A percentile compares a stretch with the other conserved stretches of the same genome.
These are phyloP conservation scores for Pyricularia pennisetigena DNA, from an alignment of 2,329 filamentous ascomycete genomes.

Conservation along the genomic window DNA sequence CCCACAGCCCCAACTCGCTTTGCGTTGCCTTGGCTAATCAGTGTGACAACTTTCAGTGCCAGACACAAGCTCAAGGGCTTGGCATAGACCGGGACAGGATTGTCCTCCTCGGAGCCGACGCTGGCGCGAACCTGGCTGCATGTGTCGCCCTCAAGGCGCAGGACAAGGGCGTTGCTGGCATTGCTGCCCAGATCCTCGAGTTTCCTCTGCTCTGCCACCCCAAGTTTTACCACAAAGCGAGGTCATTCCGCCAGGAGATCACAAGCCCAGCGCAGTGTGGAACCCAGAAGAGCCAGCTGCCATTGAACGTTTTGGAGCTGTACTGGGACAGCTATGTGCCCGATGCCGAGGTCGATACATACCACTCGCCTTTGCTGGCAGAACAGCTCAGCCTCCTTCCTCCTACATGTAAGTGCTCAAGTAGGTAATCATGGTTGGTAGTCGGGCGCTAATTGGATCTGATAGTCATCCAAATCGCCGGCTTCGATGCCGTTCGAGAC, in stretches of 20 bases:
- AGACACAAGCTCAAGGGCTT: conserved; percentile 30
- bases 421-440: neutral
- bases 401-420: conserved; percentile 19
- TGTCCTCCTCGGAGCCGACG: conserved; percentile 37
- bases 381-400: conserved; percentile 19
- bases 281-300: conserved; percentile 19
- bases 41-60: conserved; percentile 23
- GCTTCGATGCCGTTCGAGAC: conserved; percentile 25
- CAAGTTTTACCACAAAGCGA: conserved; percentile 18
- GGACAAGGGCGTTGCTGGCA: conserved; percentile 19
- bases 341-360: conserved; percentile 15
- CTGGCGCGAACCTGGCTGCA: conserved; percentile 33
- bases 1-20: neutral
- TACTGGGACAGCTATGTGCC: conserved; percentile 24
- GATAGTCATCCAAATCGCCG: conserved; percentile 23
- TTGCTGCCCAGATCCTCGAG: conserved; percentile 22
- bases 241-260: conserved; percentile 16
- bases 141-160: conserved; percentile 20
- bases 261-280: conserved; percentile 23
- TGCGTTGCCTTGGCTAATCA: conserved; percentile 20
- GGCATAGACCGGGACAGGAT: conserved; percentile 25
- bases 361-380: conserved; percentile 23
- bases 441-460: neutral
- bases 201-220: conserved; percentile 26
- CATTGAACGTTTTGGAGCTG: conserved; percentile 19